Base-by-base conservation (phyloP, 1,284 basidiomycete genomes). In the Tilletia indica region DNA sequence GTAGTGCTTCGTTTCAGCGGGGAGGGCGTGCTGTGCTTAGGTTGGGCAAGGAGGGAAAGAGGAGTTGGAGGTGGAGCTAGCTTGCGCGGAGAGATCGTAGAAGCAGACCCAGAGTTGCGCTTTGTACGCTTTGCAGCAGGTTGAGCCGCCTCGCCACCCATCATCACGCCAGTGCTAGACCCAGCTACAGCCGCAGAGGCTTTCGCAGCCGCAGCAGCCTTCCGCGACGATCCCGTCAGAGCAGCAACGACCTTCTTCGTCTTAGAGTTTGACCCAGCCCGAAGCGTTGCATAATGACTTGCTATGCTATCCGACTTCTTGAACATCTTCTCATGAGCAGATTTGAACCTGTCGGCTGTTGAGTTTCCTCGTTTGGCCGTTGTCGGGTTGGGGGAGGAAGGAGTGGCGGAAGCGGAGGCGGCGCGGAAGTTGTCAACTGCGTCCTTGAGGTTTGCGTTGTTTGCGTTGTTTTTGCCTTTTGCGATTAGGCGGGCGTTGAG, bases 261-360 rank as follows among this genome's bases (percentile, higher is more conserved):
- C 42, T 45, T 45, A 14, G 42, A 45, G 9, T 9, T 12, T 54
- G 47, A n/a, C 47, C 12, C 47, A n/a, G 19, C 21, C 0, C 51
- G 51, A 19, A 54, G 6, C 19, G 51, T 54, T 6, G 51, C 51
- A 25, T 54, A 54, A 25, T 54, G 51, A 25, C 21, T 54, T 1
- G 51, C 51, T 6, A 54, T 54, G 16, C 51, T 54, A 25, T 54
- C 51, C 21, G 51, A 54, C 51, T 54, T 54, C 51, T 54, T 54
- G 51, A 54, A 54, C 19, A 54, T 19, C 51, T 54, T 54, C 19
- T 54, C 51, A 25, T 54, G 51, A 6, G 51, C 51, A 4, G 19
- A n/a, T 25, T 54, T 54, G 51, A 54, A 54, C 19, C 51, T 19
- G 21, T 54, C 51, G 6, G 51, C 16, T 25, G 51, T 54, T 19